Evolutionary conservation across 2,329 filamentous ascomycete species (phyloP), one percentile per base, ranked within the genome.

Genomic region (Colletotrichum echinochloae): DNA sequence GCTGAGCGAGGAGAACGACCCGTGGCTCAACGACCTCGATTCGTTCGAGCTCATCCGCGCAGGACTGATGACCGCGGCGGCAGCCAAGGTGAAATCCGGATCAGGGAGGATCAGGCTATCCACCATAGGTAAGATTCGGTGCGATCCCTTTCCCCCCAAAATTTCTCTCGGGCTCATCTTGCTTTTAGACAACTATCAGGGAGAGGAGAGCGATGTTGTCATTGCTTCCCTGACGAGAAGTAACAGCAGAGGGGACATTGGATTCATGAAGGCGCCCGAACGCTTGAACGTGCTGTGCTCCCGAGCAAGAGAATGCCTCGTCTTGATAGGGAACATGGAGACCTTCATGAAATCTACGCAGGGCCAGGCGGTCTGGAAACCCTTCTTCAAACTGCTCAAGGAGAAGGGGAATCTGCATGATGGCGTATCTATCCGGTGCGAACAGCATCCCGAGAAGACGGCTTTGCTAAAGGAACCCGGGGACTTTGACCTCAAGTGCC

Each of bases 131-230:
- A 79, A 77, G 86, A 76, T 37, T 37, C 30, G 37, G 1, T 5
- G 8, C 46, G 11, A 5, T 9, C 18, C 28, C 39, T 6, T 16
- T 3, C 18, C 20, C n/a, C 5, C 18, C 20, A 14, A 3, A 4
- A 16, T 39, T 8, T 3, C 5, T 35, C 33, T 8, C 7, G 8
- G 16, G 9, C 59, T 49, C 1, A 61, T 14, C 23, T 39, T 11
- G 11, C n/a, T n/a, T 37, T 16, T 18, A 91, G 92, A 94, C 72
- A 94, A 94, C 71, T 95, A 92, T 67, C 92, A 94, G 77, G 92
- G 92, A 1, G 92, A 94, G 75, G 92, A 95, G 73, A 90, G 88
- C 46, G 88, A 94, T 1, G 91, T 95, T 20, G 89, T 94, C 0
- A 86, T 95, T 9, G 87, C 83, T 0, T 91, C 90, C 0, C 78